Base-by-base conservation (phyloP, 1,139 yeast species). In the Geotrichum reessii region DNA sequence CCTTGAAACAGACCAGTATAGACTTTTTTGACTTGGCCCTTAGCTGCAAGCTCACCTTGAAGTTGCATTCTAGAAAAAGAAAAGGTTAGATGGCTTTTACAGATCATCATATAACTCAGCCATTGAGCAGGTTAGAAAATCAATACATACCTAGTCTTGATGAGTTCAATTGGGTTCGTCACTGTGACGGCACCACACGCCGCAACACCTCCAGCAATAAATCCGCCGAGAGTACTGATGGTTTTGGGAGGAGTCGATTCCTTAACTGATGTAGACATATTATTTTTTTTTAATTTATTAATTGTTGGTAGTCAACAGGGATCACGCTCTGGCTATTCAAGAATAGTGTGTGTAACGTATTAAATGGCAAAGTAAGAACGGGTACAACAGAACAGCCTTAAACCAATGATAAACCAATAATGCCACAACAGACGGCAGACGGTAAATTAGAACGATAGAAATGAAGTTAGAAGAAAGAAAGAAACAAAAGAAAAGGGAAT, bases 171-270 rank as follows among this genome's bases (percentile, higher is more conserved):
- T 8, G 99, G 99, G 70, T 93, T 93, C 11, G 98, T 92, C 72
- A 92, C 87, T 0, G 97, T 93, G 46, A 93, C 99, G 0, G 99
- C 98, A 57, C 96, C 95, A 76, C 98, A 92, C 2, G 98, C 97
- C 0, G 99, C 99, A 11, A 90, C 65, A 6, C 96, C 97, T 59
- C 98, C 99, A 14, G 97, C 97, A 5, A 86, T 70, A 67, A 92
- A 91, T 2, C 97, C 96, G 27, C 97, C 96, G 9, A 81, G 66
- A 0, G 86, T 78, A 42, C 73, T 67, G 51, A 79, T 61, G 37
- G 64, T 62, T 52, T 63, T 63, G 14, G 60, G 60, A 37, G 44
- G 19, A n/a, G 44, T 9, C 6, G 44, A 37, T 37, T 37, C 44
- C 44, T 37, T 37, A n/a, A 9, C 6, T 25, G 47, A 12, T 17